Base-by-base conservation (phyloP, 768 basidiomycete genomes). In the Tricholoma flavovirens region DNA sequence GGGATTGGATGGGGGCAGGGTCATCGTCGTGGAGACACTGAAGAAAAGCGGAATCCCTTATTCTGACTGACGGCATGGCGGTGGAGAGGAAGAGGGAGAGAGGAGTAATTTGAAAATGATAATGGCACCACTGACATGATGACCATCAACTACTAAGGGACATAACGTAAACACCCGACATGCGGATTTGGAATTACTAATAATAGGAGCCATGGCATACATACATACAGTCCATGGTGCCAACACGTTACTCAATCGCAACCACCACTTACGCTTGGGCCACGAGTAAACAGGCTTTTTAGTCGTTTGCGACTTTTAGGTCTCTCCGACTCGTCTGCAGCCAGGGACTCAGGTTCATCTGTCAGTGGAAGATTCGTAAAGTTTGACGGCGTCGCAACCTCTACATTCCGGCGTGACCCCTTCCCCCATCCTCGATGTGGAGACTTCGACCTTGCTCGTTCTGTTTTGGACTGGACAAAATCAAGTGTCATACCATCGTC, bases 61-160 rank as follows among this genome's bases (percentile, higher is more conserved):
- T 71, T 62, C 77, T 73, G 54, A 82, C 71, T 38, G 81, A 82
- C 35, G 80, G 78, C 78, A 81, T 80, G 26, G 51, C 51, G 55
- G 33, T 43, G 36, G 48, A 29, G 53, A 10, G 56, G 45, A 32
- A 24, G 38, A 36, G 10, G 30, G 10, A 24, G 50, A 32, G 19
- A 9, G 30, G 43, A 24, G 21, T 45, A n/a, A n/a, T n/a, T n/a
- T n/a, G n/a, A 10, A 22, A 24, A 21, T 36, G 36, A 36, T 14
- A 36, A 36, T 36, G 12, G 7, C 3, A 36, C 14, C 1, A 42
- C 40, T 8, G 4, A 4, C 30, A 11, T 5, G 30, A 4, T 11
- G 10, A 8, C 10, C 15, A n/a, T 36, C 36, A n/a, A 38, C 5
- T 4, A 3, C 14, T n/a, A 26, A 26, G 2, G 24, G 24, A 26